Evolutionary conservation across 495 filamentous ascomycete genomes (phyloP), one percentile per base, ranked within the genome.

Genomic region (Polyplosphaeria fusca): DNA sequence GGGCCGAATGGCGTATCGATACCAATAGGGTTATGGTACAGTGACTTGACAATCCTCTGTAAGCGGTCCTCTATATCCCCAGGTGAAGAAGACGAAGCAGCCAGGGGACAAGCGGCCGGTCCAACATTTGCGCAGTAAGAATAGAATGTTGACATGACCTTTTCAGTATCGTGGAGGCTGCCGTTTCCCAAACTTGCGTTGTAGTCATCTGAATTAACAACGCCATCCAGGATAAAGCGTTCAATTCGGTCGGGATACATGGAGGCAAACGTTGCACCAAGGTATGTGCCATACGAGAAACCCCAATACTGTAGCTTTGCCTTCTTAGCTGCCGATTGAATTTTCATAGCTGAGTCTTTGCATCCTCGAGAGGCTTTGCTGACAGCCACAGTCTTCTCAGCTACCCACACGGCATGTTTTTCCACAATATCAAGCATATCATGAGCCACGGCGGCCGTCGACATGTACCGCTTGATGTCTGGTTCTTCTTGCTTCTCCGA

Each of bases 401-500:
- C 39, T 49, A 73, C 67, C 19, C 61, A 75, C 32, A 70, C 66
- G 19, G 69, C 74, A 46, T 81, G 78, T 26, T 70, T 72, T 55
- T 82, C 79, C 18, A 76, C 61, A n/a, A 82, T 73, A 20, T 74
- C 74, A 2, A 81, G 53, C 71, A 81, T 76, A 39, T 82, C 79
- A 23, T 65, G 64, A 2, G 76, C 77, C 0, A 80, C 75, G 0
- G 73, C 70, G 0, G 73, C 63, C 2, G 78, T 79, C 42, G 73
- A 77, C 12, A 79, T 58, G 60, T 77, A 76, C 27, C 73, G 64
- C 37, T 74, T 74, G 51, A 82, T 72, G 30, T 73, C 62, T 1
- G 58, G 44, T 12, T 49, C 57, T 13, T 64, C 47, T 16, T 70
- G 65, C 16, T 44, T 39, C 12, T 64, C 41, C 14, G 50, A 38